phyloP scores from a whole-genome alignment of 257 asterid genomes.

The Solanum sparsipilum region DNA sequence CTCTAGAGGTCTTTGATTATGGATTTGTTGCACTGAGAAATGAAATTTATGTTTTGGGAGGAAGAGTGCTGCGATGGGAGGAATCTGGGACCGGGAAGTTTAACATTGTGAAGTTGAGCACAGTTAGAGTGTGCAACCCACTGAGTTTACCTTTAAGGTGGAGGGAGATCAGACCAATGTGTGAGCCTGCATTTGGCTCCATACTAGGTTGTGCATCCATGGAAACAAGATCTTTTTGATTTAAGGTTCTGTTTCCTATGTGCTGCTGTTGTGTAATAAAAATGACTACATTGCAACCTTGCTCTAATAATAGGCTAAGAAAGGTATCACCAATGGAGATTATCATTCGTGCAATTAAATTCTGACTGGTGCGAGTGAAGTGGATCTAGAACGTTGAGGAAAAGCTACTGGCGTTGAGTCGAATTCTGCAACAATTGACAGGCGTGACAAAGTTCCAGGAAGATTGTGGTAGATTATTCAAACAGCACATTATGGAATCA shows the following conservation, averaged over 20 bases:
- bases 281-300: not conserved
- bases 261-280: not conserved
- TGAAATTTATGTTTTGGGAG: constrained; percentile 1
- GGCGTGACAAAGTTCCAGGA: not conserved
- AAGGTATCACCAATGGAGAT: not conserved
- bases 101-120: not conserved
- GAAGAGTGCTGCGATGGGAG: constrained; percentile 3
- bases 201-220: constrained; percentile 1
- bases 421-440: not conserved
- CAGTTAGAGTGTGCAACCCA: not conserved
- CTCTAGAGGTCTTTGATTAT: constrained; percentile 1
- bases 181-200: not conserved
- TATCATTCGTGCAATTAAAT: not conserved
- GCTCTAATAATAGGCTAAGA: not conserved
- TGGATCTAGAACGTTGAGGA: not conserved
- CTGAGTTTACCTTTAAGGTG: not conserved
- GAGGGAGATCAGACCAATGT: constrained; percentile 4
- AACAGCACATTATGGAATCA: not conserved
- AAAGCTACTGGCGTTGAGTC: not conserved
- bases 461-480: not conserved
- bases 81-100: not conserved
- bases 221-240: not conserved
- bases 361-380: not conserved
- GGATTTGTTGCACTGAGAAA: constrained; percentile 2
- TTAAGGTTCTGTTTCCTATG: not conserved